Base-by-base conservation (phyloP, 768 basidiomycete genomes). In the Psilocybe sp. region DNA sequence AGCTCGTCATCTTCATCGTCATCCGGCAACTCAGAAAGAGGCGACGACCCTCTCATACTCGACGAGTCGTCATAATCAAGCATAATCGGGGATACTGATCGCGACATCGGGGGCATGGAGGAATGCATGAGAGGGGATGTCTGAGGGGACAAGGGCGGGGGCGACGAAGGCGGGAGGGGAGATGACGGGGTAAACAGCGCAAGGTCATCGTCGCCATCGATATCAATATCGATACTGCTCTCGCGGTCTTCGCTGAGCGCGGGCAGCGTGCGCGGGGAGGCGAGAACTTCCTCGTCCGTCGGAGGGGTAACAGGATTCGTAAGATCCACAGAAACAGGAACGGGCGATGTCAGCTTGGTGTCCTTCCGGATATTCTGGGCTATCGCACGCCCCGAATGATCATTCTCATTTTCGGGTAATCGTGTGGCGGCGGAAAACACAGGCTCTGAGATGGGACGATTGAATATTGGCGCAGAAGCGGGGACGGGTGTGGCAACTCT, bases 121-220 rank as follows among this genome's bases (percentile, higher is more conserved):
- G 58, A 55, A n/a, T n/a, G n/a, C n/a, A n/a, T n/a, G n/a, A n/a
- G n/a, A n/a, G 16, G 71, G 23, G 4, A 28, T 70, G 53, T 72
- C n/a, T n/a, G 65, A 11, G 76, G 77, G 0, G 78, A 78, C 23
- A 70, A 57, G 5, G 70, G 67, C 16, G 77, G 76, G 2, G 78
- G 77, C 12, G 78, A 77, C 12, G 77, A 70, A 5, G 69, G 72
- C 23, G 69, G 58, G 11, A 65, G 66, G 9, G 67, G 66, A 15
- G 62, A 65, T 2, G 69, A 59, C 10, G 66, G 66, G 6, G 67
- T 66, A 18, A 60, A 65, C 2, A 59, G 60, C 39, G 54, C 56
- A 9, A 4, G 4, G 7, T 28, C 23, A 28, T 54, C 57, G 40
- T 53, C 49, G 15, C 60, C 63, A 14, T 69, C 69, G 11, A 48